phyloP scores from a whole-genome alignment of 2,329 filamentous ascomycete species.

The Akanthomyces dipterigenus region DNA sequence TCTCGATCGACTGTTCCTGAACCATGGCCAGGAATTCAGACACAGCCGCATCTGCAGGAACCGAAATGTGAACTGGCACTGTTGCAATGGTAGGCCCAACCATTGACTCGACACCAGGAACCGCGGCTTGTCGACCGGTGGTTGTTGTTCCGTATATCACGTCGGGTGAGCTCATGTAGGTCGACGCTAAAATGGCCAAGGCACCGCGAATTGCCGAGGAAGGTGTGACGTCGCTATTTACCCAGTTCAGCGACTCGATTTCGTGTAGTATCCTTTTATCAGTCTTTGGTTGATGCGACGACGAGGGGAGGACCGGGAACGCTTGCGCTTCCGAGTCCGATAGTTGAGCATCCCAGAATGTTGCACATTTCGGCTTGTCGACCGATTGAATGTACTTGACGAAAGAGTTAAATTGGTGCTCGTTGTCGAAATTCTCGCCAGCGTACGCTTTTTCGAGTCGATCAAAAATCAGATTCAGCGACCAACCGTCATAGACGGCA shows the following conservation, averaged over 20 bases:
- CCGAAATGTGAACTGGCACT: constrained; percentile 4
- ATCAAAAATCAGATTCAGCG: constrained; percentile 30
- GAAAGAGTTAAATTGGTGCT: constrained; percentile 24
- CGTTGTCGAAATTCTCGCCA: constrained; percentile 21
- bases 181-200: constrained; percentile 27
- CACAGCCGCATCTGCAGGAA: constrained; percentile 10
- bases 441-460: constrained; percentile 13
- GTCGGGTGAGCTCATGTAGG: constrained; percentile 29
- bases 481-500: constrained; percentile 46
- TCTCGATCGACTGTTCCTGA: constrained; percentile 17
- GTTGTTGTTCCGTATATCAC: constrained; percentile 21
- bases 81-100: constrained; percentile 12
- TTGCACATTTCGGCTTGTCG: constrained; percentile 18
- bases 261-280: neutral
- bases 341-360: constrained; percentile 36
- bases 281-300: neutral
- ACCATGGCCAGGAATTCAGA: neutral
- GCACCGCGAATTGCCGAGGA: constrained; percentile 20
- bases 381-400: constrained; percentile 35
- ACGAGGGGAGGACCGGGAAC: neutral
- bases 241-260: neutral
- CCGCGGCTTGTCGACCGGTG: constrained; percentile 20
- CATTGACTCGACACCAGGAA: constrained; percentile 13
- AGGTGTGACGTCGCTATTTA: constrained; percentile 14
- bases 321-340: neutral